Percentiles rank a stretch among this genome's conserved stretches.
Conservation (phyloP, 495 filamentous ascomycete species). For the Aeminium ludgeri region DNA sequence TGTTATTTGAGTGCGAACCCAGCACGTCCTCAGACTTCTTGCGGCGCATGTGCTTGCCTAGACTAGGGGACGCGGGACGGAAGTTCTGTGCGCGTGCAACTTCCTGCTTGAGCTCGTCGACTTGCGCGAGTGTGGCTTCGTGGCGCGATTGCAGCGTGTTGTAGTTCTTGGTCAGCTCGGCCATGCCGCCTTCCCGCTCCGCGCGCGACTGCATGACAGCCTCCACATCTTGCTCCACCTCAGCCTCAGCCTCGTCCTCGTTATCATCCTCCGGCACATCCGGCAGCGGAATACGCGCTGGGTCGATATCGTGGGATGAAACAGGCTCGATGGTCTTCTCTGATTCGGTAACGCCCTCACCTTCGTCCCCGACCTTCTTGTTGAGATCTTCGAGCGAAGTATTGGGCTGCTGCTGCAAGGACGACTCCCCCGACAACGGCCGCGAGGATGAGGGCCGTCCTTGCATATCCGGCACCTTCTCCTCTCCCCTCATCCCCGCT, state of each 20-base stretch:
- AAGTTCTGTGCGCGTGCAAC: constrained; percentile 45
- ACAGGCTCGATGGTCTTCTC: too few relatives aligned
- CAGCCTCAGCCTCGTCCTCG: constrained; percentile 10
- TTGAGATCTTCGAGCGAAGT: constrained; percentile 29
- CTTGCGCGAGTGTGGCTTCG: constrained; percentile 59
- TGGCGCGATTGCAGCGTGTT: constrained; percentile 66
- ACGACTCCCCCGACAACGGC: constrained; percentile 91
- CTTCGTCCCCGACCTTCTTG: constrained; percentile 24
- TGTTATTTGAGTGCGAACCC: constrained; percentile 70
- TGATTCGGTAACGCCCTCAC: too few relatives aligned
- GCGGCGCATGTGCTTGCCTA: constrained; percentile 38
- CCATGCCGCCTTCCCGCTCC: constrained; percentile 62
- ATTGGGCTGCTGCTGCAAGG: constrained; percentile 74
- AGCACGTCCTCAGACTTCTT: constrained; percentile 89
- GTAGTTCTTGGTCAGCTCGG: constrained; percentile 57
- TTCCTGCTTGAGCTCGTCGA: constrained; percentile 79
- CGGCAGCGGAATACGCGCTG: neutral
- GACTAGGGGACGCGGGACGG: constrained; percentile 36
- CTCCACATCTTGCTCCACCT: constrained; percentile 47
- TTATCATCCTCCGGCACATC: constrained; percentile 10
- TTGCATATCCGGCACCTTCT: constrained; percentile 43
- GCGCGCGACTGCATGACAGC: constrained; percentile 47
- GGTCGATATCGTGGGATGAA: too few relatives aligned
- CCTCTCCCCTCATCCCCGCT: constrained; percentile 41
- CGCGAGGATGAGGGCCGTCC: constrained; percentile 75